A percentile compares a stretch with the other conserved stretches of the same genome.
Evolutionary conservation across 2,329 filamentous ascomycete genomes (phyloP).

Genomic region (Cladophialophora bantiana): DNA sequence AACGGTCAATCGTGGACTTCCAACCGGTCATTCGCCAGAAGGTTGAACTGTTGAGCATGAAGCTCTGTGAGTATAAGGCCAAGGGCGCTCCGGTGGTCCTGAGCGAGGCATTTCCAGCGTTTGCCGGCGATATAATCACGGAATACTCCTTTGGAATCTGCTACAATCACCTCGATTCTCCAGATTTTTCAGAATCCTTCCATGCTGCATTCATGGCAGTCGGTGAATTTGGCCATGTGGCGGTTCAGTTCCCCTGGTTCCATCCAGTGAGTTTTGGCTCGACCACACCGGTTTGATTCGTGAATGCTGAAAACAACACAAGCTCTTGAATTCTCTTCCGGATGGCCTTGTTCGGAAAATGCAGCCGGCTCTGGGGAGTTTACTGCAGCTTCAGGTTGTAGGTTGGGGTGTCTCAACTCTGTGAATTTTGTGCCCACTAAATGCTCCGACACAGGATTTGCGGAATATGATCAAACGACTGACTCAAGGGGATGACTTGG

Average conservation of each 20-base stretch:
- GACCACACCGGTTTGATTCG: neutral
- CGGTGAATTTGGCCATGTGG: constrained; percentile 26
- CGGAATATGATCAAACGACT: constrained; percentile 35
- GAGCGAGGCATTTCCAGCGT: constrained; percentile 46
- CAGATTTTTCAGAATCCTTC: constrained; percentile 20
- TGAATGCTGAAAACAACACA: neutral
- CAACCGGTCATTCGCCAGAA: constrained; percentile 47
- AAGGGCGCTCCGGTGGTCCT: constrained; percentile 6
- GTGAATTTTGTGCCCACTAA: neutral
- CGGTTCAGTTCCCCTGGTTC: constrained; percentile 30
- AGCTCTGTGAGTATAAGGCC: constrained; percentile 11
- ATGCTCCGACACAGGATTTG: constrained; percentile 27
- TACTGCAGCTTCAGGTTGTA: constrained; percentile 7
- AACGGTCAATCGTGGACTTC: constrained; percentile 46
- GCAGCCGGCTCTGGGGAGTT: constrained; percentile 9
- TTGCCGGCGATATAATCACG: constrained; percentile 56
- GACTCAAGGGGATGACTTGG: constrained; percentile 20
- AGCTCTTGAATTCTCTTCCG: constrained; percentile 13
- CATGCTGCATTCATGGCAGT: constrained; percentile 38
- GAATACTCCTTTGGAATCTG: constrained; percentile 45
- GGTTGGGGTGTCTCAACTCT: neutral
- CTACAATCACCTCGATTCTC: constrained; percentile 19
- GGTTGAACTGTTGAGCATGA: constrained; percentile 11
- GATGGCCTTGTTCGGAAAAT: constrained; percentile 6
- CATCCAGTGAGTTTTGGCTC: constrained; percentile 9